Evolutionary conservation across 768 basidiomycete species (phyloP), one percentile per base, ranked within the genome.

Genomic region (Antrodiella citrinella): DNA sequence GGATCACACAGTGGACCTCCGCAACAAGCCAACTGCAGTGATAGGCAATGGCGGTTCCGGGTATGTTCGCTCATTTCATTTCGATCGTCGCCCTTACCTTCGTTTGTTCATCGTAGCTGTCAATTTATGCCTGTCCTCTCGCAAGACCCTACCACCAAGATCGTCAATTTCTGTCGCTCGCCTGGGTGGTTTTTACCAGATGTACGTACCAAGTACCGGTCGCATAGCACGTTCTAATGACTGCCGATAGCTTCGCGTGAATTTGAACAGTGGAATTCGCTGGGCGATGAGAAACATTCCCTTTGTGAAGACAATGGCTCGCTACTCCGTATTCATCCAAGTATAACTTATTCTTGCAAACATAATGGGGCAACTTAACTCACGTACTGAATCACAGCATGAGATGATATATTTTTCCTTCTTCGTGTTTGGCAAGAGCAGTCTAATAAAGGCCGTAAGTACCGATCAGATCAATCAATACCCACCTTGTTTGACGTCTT

Each of bases 41-140:
- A 58, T 68, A 20, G 68, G 67, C 15, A 67, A 62, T 45, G 65
- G 66, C 2, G 58, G 59, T 18, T 60, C 62, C 2, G 65, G 57
- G 42, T 62, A 35, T 4, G 59, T 46, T 12, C 21, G 20, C n/a
- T 4, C 25, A 15, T 46, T 21, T 15, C 25, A 19, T 20, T 19
- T 43, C 25, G 19, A 13, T 18, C n/a, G 18, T 15, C 18, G 4
- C 18, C 9, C 19, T 15, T 26, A n/a, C 24, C 44, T 18, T 15
- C 30, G 18, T 12, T 45, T 4, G 38, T 18, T 13, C 21, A 21
- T 15, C 30, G 3, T 21, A 62, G 61, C 19, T 59, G 62, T 10
- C 67, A 68, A 49, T 49, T 64, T 41, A 48, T 67, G 0, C 65
- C 66, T 2, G 22, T 51, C 20, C 51, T 69, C 15, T 44, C 52